These are phyloP conservation scores for Cladophialophora immunda DNA, from an alignment of 2,329 filamentous ascomycete species.

Conservation along the genomic window DNA sequence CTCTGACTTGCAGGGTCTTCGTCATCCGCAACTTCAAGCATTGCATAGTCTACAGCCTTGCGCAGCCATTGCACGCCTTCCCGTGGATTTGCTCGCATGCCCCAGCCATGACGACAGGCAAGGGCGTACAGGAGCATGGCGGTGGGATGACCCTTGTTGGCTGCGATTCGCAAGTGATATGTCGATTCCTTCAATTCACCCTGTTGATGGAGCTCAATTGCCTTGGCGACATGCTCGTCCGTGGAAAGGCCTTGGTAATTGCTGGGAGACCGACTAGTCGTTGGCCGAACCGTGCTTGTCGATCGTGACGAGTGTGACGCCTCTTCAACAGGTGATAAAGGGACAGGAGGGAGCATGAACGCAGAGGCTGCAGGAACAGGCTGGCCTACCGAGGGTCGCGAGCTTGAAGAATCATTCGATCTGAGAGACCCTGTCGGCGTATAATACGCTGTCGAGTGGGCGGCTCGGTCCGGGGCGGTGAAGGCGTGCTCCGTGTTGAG, in stretches of 20 bases:
- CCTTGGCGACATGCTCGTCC: conserved; percentile 89
- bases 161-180: conserved; percentile 91
- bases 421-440: conserved; percentile 30
- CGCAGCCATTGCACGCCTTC: conserved; percentile 93
- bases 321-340: conserved; percentile 49
- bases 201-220: conserved; percentile 87
- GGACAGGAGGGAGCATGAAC: conserved; percentile 30
- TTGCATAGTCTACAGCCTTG: conserved; percentile 85
- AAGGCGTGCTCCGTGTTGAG: conserved; percentile 30
- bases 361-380: conserved; percentile 8
- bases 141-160: conserved; percentile 83
- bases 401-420: conserved; percentile 27
- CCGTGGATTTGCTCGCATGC: conserved; percentile 88
- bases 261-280: conserved; percentile 43
- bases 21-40: conserved; percentile 83
- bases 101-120: conserved; percentile 96
- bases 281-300: conserved; percentile 68
- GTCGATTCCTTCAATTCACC: conserved; percentile 92
- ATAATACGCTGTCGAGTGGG: conserved; percentile 27
- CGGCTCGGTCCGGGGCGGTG: conserved; percentile 13
- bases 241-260: conserved; percentile 52
- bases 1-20: conserved; percentile 66
- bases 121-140: conserved; percentile 96
- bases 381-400: conserved; percentile 29
- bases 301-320: conserved; percentile 65